A percentile compares a stretch with the other conserved stretches of the same genome.
These are phyloP conservation scores for Pestalotiopsis sp. DNA, from an alignment of 2,329 filamentous ascomycete species.

Conservation along the genomic window DNA sequence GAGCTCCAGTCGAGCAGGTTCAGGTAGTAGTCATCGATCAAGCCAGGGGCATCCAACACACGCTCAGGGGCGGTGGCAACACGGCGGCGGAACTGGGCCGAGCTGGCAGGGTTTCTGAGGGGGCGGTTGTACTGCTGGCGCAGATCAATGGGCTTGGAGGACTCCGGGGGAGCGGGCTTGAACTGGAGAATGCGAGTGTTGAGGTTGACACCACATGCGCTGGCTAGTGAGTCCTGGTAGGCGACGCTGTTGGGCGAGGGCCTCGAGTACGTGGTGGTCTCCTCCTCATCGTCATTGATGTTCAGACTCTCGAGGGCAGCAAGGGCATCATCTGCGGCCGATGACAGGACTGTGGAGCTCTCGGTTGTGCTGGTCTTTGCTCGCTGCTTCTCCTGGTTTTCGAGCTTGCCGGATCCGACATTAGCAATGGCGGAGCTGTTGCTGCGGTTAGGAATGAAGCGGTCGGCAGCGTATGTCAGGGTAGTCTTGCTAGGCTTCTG, in stretches of 20 bases:
- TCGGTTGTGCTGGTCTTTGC: constrained; percentile 73
- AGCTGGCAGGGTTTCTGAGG: constrained; percentile 75
- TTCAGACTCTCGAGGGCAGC: constrained; percentile 79
- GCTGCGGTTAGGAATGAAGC: constrained; percentile 93
- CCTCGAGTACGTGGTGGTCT: constrained; percentile 71
- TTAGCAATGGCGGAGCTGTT: constrained; percentile 89
- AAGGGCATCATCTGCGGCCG: constrained; percentile 78
- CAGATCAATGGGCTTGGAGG: constrained; percentile 96
- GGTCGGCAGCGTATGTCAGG: constrained; percentile 78
- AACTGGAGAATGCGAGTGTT: constrained; percentile 97
- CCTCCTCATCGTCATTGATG: constrained; percentile 73
- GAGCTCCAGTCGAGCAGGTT: constrained; percentile 99
- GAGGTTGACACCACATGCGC: constrained; percentile 88
- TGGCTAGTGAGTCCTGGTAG: constrained; percentile 89
- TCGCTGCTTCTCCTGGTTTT: constrained; percentile 68
- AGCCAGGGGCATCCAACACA: constrained; percentile 91
- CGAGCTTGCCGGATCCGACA: constrained; percentile 80
- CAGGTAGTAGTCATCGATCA: constrained; percentile 98
- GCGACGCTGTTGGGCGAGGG: constrained; percentile 86
- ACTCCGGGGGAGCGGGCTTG: constrained; percentile 97
- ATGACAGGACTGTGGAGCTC: constrained; percentile 75
- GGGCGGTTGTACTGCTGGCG: constrained; percentile 98
- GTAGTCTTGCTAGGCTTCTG: constrained; percentile 73
- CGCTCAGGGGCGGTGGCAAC: constrained; percentile 95
- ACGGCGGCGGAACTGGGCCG: constrained; percentile 86